Evolutionary conservation across 225 moss, liverwort and hornwort genomes (phyloP), one percentile per base, ranked within the genome.

Genomic region (Bryoerythrophyllum caledonicum): DNA sequence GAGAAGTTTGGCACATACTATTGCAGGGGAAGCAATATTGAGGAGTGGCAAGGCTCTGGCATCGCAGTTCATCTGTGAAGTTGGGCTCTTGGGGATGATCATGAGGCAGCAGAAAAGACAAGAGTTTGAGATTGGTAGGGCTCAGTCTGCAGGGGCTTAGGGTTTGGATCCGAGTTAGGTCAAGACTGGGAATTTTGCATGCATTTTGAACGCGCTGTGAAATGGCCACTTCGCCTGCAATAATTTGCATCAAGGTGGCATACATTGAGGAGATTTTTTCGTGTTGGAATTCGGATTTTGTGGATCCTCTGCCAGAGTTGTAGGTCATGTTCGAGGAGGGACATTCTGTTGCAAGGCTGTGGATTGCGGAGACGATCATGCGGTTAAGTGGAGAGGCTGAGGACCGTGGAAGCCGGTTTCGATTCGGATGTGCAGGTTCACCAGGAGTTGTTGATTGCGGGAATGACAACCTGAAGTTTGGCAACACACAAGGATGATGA

Each of bases 401-500:
- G 1, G 40, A 74, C 9, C 24, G 55, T 16, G 26, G 2, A 24
- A 66, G 46, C 38, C 38, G 38, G 57, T 67, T 44, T 58, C 20
- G 34, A 56, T 49, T 28, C 11, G 19, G 24, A 77, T 52, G 28
- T 43, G 8, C 1, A 46, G 35, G 8, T 17, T 52, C n/a, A 19
- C 62, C 58, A 76, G 26, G 37, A 38, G 21, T 12, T 61, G 10
- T 20, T 63, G 5, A 17, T 68, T 68, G 15, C 35, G 15, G 9
- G 38, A 74, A 1, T 0, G 7, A 6, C 5, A 15, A 76, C 82
- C 66, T 82, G 40, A 76, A 74, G 3, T 3, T 8, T n/a, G n/a
- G n/a, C 23, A 55, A 23, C 27, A 60, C 40, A 68, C 59, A 63
- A 81, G 20, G 6, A 88, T 86, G 85, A 71, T 54, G 77, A 86